Evolutionary conservation across 2,329 filamentous ascomycete species (phyloP).

Genomic region (Talaromyces sp.): DNA sequence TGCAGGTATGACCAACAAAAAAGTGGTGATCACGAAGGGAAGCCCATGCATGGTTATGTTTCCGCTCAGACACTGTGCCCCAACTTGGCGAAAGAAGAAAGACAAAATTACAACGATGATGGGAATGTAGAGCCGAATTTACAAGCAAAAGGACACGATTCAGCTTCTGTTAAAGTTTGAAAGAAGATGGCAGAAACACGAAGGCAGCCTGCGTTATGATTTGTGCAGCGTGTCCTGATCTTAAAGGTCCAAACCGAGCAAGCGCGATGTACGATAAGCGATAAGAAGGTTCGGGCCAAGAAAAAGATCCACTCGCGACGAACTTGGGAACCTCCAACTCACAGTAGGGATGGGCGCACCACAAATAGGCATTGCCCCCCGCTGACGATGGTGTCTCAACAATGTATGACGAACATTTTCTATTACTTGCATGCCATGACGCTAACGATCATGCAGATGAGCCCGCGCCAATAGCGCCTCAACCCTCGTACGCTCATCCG

Average conservation of each 20-base stretch:
- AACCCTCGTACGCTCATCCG: constrained; percentile 45
- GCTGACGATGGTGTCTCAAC: constrained; percentile 38
- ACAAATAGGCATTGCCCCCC: constrained; percentile 23
- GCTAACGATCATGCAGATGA: constrained; percentile 32
- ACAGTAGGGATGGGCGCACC: constrained; percentile 26
- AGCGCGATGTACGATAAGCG: constrained; percentile 4
- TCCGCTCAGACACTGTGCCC: not conserved
- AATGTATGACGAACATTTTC: constrained; percentile 22
- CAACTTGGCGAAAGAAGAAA: not conserved
- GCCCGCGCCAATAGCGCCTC: constrained; percentile 33
- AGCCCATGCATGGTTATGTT: constrained; percentile 23
- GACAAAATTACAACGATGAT: not conserved
- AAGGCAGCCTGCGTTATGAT: not conserved
- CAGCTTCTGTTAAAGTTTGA: not conserved
- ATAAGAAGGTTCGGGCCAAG: constrained; percentile 22
- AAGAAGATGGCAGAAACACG: no score
- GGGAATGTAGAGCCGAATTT: not conserved
- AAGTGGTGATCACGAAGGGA: constrained; percentile 17
- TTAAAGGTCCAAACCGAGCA: no score
- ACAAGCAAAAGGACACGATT: no score
- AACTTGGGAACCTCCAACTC: constrained; percentile 15
- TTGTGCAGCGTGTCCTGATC: constrained; percentile 9
- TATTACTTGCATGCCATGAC: not conserved
- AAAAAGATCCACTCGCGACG: constrained; percentile 18
- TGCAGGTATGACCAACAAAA: constrained; percentile 23